phyloP scores from a whole-genome alignment of 1,139 yeast species.

The Kodamaea sp. region DNA sequence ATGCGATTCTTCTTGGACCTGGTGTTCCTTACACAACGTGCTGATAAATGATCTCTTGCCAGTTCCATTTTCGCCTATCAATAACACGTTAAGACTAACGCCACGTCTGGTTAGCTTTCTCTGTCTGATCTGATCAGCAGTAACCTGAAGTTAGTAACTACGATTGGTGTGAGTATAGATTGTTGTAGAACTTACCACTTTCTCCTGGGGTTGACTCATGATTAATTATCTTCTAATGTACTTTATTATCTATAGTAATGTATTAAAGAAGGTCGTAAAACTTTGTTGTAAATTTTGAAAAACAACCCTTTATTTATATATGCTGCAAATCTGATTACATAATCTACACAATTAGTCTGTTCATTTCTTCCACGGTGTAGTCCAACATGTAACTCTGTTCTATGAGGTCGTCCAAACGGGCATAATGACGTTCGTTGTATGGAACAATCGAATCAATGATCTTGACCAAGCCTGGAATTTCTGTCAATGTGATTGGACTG shows the following conservation, averaged over 20 bases:
- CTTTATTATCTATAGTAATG: too few species aligned
- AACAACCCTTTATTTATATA: too few species aligned
- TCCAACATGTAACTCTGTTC: slow-evolving; percentile 87
- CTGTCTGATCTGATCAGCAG: slow-evolving; percentile 21
- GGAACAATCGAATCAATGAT: slow-evolving; percentile 77
- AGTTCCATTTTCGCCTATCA: slow-evolving; percentile 37
- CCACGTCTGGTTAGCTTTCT: slow-evolving; percentile 21
- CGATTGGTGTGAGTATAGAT: neutral
- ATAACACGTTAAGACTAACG: slow-evolving; percentile 26
- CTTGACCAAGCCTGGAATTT: slow-evolving; percentile 66
- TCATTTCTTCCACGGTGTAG: slow-evolving; percentile 80
- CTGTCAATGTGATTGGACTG: slow-evolving; percentile 55
- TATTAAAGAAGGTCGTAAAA: too few species aligned
- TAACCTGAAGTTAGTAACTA: slow-evolving; percentile 11
- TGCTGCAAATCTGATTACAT: too few species aligned
- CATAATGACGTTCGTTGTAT: slow-evolving; percentile 82
- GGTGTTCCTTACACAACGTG: slow-evolving; percentile 25
- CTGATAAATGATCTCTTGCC: slow-evolving; percentile 37
- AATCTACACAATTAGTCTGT: slow-evolving; percentile 34
- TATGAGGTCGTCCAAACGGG: slow-evolving; percentile 72
- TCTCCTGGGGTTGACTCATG: too few species aligned
- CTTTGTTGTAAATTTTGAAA: too few species aligned
- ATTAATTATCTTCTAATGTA: too few species aligned
- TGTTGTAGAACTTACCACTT: too few species aligned
- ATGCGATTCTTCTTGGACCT: slow-evolving; percentile 5